Base-by-base conservation (phyloP, 108 stramenopile species). In the Licmophora abbreviata region DNA sequence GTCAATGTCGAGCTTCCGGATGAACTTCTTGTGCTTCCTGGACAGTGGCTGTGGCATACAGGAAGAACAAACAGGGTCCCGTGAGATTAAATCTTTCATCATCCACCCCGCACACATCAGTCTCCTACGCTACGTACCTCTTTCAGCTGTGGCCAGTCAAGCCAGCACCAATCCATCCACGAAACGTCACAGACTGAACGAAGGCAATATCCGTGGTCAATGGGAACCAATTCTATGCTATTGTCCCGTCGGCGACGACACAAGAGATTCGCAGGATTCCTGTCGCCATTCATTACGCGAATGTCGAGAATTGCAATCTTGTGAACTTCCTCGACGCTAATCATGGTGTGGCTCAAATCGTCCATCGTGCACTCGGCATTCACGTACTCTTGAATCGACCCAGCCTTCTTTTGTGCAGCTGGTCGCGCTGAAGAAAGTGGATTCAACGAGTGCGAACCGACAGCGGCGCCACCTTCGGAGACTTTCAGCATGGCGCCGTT, bases 151-250 rank as follows among this genome's bases (percentile, higher is more conserved):
- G 90, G 85, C 93, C 94, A 99, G 58, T 97, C 93, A 23, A 99
- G 68, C 97, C 97, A 99, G 45, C 94, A 94, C 96, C 94, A 95
- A 68, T 99, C 96, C 68, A 92, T 95, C 94, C 95, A 96, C 4
- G 83, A 92, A n/a, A 96, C 92, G 58, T 94, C 92, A 5, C 87
- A 70, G 23, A 72, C 69, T 42, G 87, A 76, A n/a, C 96, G 75
- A 2, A 99, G 76, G 62, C 92, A 94, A 34, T 91, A 95, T 8
- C 97, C 97, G 61, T 99, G 97, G 77, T 99, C 97, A 61, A 99
- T 99, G 14, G 97, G 97, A 10, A 96, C 68, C 21, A 99, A 74
- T 42, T 83, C 74, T 34, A 92, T 71, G 17, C 71, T 60, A 44
- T 85, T 74, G 42, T 85, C 79, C 11, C 65, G 67, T 56, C 81